Conservation (phyloP, 345 rosid species). For the Pistacia vera region DNA sequence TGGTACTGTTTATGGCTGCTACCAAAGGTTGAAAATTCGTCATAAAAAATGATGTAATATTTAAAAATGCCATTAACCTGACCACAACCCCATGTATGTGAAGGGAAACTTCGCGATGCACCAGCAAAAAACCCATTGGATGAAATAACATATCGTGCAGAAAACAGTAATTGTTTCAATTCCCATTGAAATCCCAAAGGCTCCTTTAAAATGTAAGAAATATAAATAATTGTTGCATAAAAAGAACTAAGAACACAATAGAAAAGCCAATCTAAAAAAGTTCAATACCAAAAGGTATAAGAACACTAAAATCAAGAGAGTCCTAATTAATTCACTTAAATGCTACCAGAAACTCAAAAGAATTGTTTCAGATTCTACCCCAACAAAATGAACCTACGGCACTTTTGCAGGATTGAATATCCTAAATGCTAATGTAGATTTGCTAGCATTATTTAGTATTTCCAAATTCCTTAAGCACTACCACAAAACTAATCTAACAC, state of each 20-base stretch:
- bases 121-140: constrained; percentile 3
- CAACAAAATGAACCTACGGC: neutral
- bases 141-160: neutral
- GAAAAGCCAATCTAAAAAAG: neutral
- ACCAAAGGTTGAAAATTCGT: neutral
- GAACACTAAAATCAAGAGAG: neutral
- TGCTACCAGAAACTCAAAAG: neutral
- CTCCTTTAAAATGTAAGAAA: neutral
- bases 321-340: neutral
- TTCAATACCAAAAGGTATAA: neutral
- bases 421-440: neutral
- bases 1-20: neutral
- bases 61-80: neutral
- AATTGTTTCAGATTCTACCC: neutral
- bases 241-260: neutral
- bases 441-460: neutral
- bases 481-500: neutral
- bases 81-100: neutral
- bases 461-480: neutral
- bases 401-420: neutral
- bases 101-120: neutral
- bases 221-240: neutral
- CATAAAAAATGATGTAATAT: neutral
- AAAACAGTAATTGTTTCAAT: constrained; percentile 1
- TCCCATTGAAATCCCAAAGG: neutral